Base-by-base conservation (phyloP, 331 rosid species). In the Malus hybrid region DNA sequence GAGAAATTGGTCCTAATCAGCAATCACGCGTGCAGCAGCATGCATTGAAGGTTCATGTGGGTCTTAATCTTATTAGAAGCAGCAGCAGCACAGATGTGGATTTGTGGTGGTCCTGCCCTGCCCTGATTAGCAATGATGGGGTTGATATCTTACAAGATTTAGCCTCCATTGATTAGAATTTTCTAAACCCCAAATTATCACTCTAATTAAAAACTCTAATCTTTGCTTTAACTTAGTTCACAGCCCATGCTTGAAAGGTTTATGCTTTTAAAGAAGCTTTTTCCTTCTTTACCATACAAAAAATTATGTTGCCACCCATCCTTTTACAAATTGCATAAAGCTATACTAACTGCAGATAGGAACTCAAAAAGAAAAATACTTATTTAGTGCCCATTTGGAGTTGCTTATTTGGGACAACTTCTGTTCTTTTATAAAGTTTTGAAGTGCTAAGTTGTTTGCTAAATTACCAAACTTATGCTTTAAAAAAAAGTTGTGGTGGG, bases 71-170 rank as follows among this genome's bases (percentile, higher is more conserved):
- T 9, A 14, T 5, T 50, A 48, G 39, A 50, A 46, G 12, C 2
- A n/a, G 28, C 62, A 56, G 27, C 63, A n/a, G 60, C 11, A 29
- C 22, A 33, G 32, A 11, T 73, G 88, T 85, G 90, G 90, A 52
- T 50, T 48, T 52, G 57, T 16, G 57, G 57, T 52, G 57, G 57
- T 52, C 57, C 57, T 16, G 57, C 84, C 93, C 89, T 74, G 27
- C 67, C 63, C 64, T 88, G 72, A 87, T 81, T 81, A 81, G 81
- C 91, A 88, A 89, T 88, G 81, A 87, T 91, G 87, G 82, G 79
- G 15, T 59, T 83, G 86, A 74, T 79, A 80, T 83, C 82, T 82
- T 71, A 19, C 27, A 67, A 80, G 83, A 85, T 86, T 64, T 52
- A 24, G 57, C 57, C 3, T 52, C 20, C 57, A 52, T 52, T 52